Conservation (phyloP, 177 flowering plant species). For the Viscum album region DNA sequence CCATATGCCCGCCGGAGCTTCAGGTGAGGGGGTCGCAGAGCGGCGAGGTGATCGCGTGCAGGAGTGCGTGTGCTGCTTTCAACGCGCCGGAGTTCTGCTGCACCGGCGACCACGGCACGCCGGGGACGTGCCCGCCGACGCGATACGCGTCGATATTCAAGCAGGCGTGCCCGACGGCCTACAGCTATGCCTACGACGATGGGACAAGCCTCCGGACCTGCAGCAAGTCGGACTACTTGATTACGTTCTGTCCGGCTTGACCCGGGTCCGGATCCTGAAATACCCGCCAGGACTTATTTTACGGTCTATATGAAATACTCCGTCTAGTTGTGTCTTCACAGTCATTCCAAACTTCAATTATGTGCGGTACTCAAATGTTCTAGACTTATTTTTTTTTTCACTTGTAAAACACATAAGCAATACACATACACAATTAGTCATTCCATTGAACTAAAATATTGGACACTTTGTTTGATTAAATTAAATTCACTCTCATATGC, state of each 20-base stretch:
- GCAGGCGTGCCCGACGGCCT: conserved; percentile 74
- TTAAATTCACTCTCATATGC: too few species aligned
- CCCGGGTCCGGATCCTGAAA: too few species aligned
- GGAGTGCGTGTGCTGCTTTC: conserved; percentile 83
- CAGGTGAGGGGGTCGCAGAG: conserved; percentile 22
- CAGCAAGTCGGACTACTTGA: conserved; percentile 57
- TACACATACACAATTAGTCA: too few species aligned
- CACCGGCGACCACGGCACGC: conserved; percentile 57
- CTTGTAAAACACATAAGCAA: too few species aligned
- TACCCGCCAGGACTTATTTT: too few species aligned
- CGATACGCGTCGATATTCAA: conserved; percentile 64
- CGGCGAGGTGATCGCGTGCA: conserved; percentile 62
- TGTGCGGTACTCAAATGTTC: too few species aligned
- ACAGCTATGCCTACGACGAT: conserved; percentile 92
- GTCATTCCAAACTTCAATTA: too few species aligned
- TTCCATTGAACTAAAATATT: too few species aligned
- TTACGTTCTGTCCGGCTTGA: conserved; percentile 66
- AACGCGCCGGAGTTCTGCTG: conserved; percentile 68
- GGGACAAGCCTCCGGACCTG: conserved; percentile 78
- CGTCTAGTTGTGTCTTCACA: too few species aligned
- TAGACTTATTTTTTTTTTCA: too few species aligned
- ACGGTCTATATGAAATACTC: too few species aligned
- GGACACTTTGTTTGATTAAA: too few species aligned
- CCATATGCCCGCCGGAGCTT: conserved; percentile 60
- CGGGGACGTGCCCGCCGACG: conserved; percentile 64